Base-by-base conservation (phyloP, 345 rosid genomes). In the Acer saccharum region DNA sequence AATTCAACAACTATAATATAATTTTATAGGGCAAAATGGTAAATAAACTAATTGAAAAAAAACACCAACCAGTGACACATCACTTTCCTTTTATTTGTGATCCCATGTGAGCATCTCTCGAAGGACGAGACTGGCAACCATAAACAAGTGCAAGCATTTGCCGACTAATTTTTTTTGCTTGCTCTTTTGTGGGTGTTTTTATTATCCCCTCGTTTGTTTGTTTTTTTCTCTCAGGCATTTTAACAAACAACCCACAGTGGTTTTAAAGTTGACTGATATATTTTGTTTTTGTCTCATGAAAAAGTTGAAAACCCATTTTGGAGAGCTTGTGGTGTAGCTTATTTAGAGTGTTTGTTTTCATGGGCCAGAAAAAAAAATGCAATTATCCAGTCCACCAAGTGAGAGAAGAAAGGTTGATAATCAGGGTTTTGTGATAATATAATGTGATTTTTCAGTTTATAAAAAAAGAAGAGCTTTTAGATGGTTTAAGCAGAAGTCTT, bases 91-190 rank as follows among this genome's bases (percentile, higher is more conserved):
- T 80, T 46, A 63, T 69, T 86, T 85, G 90, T 75, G 87, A 83
- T 80, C 86, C 88, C 93, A 88, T 87, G 93, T 90, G 93, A 86
- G 83, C 76, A 43, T 75, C 77, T 81, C 87, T 86, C 82, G 89
- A 81, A 80, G 84, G 63, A 50, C 52, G 90, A 43, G 90, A 83
- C 85, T 77, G 72, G 81, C 88, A 81, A 65, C 79, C 84, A 77
- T 81, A 75, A 84, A 78, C 58, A 32, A 70, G 71, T 48, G 68
- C 63, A 75, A 68, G 25, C 71, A 43, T 50, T 69, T 78, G 84
- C 85, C 83, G 79, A 76, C 81, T 60, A 58, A 58, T 11, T 20
- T 68, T 48, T 8, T 50, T 52, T 55, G 27, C 21, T 75, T 65
- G 21, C 23, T 50, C 61, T 57, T 18, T 16, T 65, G 76, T 65